These are phyloP conservation scores for Magnaporthiopsis incrustans DNA, from an alignment of 2,329 filamentous ascomycete species.

Conservation along the genomic window DNA sequence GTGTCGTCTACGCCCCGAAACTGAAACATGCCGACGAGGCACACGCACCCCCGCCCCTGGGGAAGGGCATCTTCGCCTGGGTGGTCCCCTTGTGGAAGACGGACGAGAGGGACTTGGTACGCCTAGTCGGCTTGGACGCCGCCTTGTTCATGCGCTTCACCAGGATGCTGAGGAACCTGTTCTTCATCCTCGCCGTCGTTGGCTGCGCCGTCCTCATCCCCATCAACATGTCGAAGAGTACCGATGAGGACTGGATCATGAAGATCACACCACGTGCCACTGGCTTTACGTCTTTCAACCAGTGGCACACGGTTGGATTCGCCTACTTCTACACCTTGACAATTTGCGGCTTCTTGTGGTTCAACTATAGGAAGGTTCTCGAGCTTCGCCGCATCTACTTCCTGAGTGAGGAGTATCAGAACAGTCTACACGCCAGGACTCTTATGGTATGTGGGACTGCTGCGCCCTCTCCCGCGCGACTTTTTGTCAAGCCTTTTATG, in stretches of 20 bases:
- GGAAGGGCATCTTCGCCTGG: constrained; percentile 86
- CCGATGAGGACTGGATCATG: constrained; percentile 39
- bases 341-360: constrained; percentile 77
- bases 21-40: constrained; percentile 86
- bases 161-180: constrained; percentile 89
- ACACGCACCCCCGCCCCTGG: constrained; percentile 79
- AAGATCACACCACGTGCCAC: constrained; percentile 45
- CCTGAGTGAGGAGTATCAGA: constrained; percentile 78
- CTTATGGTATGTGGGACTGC: constrained; percentile 45
- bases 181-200: constrained; percentile 61
- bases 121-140: constrained; percentile 85
- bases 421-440: constrained; percentile 70
- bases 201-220: constrained; percentile 76
- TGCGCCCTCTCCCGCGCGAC: neutral
- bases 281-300: constrained; percentile 25
- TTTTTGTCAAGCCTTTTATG: neutral
- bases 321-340: constrained; percentile 64
- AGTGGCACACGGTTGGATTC: constrained; percentile 53
- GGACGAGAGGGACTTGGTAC: constrained; percentile 67
- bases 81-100: constrained; percentile 68
- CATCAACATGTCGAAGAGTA: constrained; percentile 56
- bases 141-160: constrained; percentile 83
- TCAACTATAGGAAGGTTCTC: constrained; percentile 72
- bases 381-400: constrained; percentile 71
- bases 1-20: constrained; percentile 88